These are phyloP conservation scores for Ceratocystis cacaofunesta DNA, from an alignment of 2,329 filamentous ascomycete genomes.

Conservation along the genomic window DNA sequence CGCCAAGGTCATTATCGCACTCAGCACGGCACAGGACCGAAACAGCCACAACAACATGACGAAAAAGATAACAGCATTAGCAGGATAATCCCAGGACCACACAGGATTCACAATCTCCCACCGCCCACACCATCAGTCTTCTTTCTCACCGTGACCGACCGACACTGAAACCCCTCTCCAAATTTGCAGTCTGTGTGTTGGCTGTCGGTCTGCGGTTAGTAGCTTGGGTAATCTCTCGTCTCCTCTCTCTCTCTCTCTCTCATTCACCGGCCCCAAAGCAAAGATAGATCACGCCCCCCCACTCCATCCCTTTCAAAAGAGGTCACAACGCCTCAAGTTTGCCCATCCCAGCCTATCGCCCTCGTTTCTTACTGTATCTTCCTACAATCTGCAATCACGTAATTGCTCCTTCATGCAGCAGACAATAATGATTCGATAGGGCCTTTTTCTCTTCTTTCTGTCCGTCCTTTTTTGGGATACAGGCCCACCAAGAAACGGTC, in stretches of 20 bases:
- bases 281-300: background rate
- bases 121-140: background rate
- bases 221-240: background rate
- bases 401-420: background rate
- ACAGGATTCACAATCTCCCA: constrained; percentile 1
- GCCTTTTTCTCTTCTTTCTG: background rate
- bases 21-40: too few relatives aligned
- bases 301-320: too few relatives aligned
- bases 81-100: background rate
- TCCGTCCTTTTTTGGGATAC: background rate
- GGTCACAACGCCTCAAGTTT: background rate
- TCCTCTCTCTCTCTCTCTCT: too few relatives aligned
- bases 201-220: background rate
- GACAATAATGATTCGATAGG: background rate
- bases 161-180: background rate
- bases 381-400: background rate
- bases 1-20: background rate
- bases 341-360: background rate
- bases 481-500: background rate
- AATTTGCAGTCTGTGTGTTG: background rate
- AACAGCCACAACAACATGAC: background rate
- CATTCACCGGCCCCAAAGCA: background rate
- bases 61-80: background rate
- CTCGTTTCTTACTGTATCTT: background rate
- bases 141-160: background rate